These are phyloP conservation scores for Hippophae gyantsensis DNA, from an alignment of 306 rosid species.

Conservation along the genomic window DNA sequence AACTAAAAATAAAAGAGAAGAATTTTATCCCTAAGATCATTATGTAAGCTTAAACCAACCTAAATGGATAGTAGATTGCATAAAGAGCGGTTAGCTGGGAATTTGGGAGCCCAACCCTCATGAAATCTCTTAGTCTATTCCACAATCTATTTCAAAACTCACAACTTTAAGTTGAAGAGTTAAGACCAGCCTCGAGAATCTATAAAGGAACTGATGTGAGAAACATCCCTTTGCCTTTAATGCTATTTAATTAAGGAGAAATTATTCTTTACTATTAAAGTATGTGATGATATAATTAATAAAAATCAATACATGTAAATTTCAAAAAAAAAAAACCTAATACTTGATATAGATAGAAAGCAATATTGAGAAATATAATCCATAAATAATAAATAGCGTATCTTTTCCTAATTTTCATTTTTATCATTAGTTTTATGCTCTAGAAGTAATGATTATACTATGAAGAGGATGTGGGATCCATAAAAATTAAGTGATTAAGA, in stretches of 20 bases:
- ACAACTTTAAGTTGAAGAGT: conserved; percentile 26
- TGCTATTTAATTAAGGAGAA: background rate
- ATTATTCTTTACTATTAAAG: no score
- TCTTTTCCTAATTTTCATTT: background rate
- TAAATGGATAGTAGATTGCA: background rate
- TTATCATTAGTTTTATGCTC: background rate
- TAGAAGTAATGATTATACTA: conserved; percentile 15
- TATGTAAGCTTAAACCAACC: background rate
- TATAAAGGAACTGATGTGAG: conserved; percentile 18
- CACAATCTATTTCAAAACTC: conserved; percentile 33
- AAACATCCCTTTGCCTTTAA: conserved; percentile 6
- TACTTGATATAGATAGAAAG: no score
- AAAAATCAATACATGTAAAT: no score
- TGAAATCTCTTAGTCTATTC: conserved; percentile 25
- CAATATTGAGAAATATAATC: no score
- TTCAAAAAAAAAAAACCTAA: no score
- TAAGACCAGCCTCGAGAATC: conserved; percentile 59
- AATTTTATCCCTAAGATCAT: no score
- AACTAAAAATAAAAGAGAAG: no score
- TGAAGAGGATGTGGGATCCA: conserved; percentile 31
- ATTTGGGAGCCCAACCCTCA: conserved; percentile 1
- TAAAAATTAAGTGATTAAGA: conserved; percentile 19
- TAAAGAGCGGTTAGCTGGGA: background rate
- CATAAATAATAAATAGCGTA: no score
- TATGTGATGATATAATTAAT: no score